These are phyloP conservation scores for Erodium texanum DNA, from an alignment of 441 rosid species.

Conservation along the genomic window DNA sequence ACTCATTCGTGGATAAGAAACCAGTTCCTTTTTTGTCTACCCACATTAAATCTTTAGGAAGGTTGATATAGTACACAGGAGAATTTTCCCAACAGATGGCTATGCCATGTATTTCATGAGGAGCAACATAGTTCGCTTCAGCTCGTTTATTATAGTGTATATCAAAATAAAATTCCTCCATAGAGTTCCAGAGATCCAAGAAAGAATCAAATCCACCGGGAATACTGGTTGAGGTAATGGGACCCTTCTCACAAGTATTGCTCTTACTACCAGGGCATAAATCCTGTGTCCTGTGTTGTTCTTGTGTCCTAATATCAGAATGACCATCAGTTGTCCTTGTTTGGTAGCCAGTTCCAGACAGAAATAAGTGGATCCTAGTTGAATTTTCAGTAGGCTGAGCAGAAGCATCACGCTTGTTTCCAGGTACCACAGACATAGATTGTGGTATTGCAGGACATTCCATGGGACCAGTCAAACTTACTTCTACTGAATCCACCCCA, in stretches of 20 bases:
- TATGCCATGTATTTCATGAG: slow-evolving; percentile 78
- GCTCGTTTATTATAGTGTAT: slow-evolving; percentile 62
- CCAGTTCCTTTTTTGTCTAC: slow-evolving; percentile 33
- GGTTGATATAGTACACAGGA: slow-evolving; percentile 69
- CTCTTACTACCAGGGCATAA: slow-evolving; percentile 29
- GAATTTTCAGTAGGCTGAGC: slow-evolving; percentile 16
- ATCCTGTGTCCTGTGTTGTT: slow-evolving; percentile 20
- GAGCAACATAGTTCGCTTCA: slow-evolving; percentile 34
- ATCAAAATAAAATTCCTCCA: slow-evolving; percentile 70
- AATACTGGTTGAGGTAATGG: slow-evolving; percentile 51
- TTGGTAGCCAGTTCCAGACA: slow-evolving; percentile 23
- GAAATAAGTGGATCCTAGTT: slow-evolving; percentile 19
- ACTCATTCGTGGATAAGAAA: slow-evolving; percentile 24
- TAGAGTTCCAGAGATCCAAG: slow-evolving; percentile 70
- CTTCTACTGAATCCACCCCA: slow-evolving; percentile 32
- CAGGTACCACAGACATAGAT: slow-evolving; percentile 24
- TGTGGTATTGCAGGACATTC: slow-evolving; percentile 24
- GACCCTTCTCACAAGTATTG: slow-evolving; percentile 52
- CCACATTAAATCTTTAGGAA: slow-evolving; percentile 68
- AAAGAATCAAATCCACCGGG: slow-evolving; percentile 84
- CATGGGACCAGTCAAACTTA: slow-evolving; percentile 19
- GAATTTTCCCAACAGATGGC: slow-evolving; percentile 91
- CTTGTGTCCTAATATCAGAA: slow-evolving; percentile 23
- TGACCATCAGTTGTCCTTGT: slow-evolving; percentile 17
- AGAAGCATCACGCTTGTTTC: slow-evolving; percentile 18